Evolutionary conservation across 2,329 filamentous ascomycete species (phyloP).

Genomic region (Capronia americana): DNA sequence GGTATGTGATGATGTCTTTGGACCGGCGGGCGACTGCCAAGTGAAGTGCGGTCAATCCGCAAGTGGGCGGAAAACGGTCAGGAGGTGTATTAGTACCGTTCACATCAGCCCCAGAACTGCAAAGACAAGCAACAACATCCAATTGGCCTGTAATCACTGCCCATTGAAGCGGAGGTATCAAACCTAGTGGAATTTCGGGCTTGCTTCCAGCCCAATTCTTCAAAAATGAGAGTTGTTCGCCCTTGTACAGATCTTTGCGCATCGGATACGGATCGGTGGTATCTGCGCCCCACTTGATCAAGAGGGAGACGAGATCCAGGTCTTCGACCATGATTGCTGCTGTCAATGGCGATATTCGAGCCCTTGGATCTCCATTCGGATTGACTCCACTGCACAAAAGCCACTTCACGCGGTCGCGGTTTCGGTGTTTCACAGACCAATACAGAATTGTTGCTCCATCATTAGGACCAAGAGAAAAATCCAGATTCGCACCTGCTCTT

Average conservation of each 20-base stretch:
- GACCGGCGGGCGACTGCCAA: not conserved
- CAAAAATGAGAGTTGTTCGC: not conserved
- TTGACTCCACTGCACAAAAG: conserved; percentile 2
- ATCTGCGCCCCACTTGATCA: conserved; percentile 13
- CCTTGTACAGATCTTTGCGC: not conserved
- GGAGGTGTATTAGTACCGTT: not conserved
- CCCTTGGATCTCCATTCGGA: not conserved
- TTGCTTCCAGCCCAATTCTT: not conserved
- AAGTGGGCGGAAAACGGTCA: not conserved
- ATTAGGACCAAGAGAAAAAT: not conserved
- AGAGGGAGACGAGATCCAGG: conserved; percentile 5
- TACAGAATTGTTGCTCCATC: not conserved
- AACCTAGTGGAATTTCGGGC: not conserved
- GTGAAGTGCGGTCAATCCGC: not conserved
- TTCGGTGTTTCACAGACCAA: conserved; percentile 1
- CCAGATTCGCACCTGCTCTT: not conserved
- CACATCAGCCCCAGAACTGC: conserved; percentile 12
- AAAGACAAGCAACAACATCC: conserved; percentile 1
- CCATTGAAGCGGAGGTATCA: not conserved
- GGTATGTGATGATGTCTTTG: conserved; percentile 3
- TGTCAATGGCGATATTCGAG: conserved; percentile 1
- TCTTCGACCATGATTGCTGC: conserved; percentile 6
- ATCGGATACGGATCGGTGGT: not conserved
- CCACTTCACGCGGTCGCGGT: not conserved
- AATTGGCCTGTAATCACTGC: conserved; percentile 2